phyloP scores from a whole-genome alignment of 306 rosid species.

The Acacia confusa region DNA sequence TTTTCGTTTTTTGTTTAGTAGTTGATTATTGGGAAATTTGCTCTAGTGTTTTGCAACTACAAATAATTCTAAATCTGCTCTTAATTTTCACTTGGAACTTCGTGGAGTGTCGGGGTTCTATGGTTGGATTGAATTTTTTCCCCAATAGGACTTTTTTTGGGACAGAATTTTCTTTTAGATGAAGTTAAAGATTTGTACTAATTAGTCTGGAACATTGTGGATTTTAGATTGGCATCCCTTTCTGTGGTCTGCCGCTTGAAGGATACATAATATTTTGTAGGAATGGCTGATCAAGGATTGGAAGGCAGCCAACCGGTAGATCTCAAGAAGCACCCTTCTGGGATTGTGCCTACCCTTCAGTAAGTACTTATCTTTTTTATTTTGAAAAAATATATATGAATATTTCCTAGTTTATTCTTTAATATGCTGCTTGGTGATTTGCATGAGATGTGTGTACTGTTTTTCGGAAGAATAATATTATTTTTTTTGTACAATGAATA shows the following conservation, averaged over 20 bases:
- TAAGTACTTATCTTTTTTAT: conserved; percentile 45
- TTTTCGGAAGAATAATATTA: not conserved
- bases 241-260: conserved; percentile 17
- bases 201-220: conserved; percentile 12
- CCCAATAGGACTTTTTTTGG: not conserved
- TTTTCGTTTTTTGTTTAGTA: not conserved
- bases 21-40: not conserved
- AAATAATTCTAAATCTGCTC: not conserved
- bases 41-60: not conserved
- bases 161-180: not conserved
- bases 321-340: conserved; percentile 86
- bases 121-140: not conserved
- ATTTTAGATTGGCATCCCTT: conserved; percentile 5
- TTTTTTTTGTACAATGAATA: not conserved
- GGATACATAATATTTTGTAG: conserved; percentile 19
- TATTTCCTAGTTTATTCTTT: not conserved
- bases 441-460: not conserved
- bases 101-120: not conserved
- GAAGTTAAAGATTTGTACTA: not conserved
- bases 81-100: not conserved
- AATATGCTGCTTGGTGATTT: not conserved
- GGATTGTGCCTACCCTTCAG: conserved; percentile 95
- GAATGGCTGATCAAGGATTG: conserved; percentile 83
- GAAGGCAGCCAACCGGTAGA: conserved; percentile 90
- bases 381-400: not conserved